Percentiles rank a stretch among this genome's conserved stretches.
These are phyloP conservation scores for Lentinula boryana DNA, from an alignment of 768 basidiomycete genomes.

Conservation along the genomic window DNA sequence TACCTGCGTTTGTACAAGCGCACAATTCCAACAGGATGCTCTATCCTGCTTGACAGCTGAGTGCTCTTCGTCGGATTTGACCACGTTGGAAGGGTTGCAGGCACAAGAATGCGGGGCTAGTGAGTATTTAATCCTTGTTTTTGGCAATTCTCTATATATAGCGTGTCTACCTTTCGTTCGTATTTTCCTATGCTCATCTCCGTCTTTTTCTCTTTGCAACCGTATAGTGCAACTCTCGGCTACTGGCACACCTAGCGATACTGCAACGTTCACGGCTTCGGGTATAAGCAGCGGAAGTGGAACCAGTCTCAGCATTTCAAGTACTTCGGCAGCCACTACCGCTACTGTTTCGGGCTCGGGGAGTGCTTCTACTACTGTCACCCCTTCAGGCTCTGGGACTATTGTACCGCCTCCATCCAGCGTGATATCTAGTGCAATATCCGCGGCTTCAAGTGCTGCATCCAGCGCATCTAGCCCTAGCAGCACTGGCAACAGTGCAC, in stretches of 20 bases:
- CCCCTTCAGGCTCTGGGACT: neutral
- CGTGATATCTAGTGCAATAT: constrained; percentile 2
- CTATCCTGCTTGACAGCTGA: neutral
- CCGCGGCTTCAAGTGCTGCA: neutral
- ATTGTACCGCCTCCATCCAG: constrained; percentile 12
- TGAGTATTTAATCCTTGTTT: neutral
- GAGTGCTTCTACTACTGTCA: neutral
- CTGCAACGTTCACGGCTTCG: neutral
- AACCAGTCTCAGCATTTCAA: neutral
- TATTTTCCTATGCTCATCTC: neutral
- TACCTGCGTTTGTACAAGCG: constrained; percentile 1
- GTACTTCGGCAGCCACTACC: neutral
- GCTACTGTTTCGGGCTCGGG: neutral
- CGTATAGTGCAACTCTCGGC: neutral
- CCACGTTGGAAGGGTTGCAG: neutral
- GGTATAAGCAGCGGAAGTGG: neutral
- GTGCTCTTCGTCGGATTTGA: neutral
- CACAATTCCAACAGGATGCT: constrained; percentile 1
- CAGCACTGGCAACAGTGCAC: constrained; percentile 11
- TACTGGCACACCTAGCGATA: neutral
- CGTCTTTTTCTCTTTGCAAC: too few relatives aligned
- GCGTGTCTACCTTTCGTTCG: neutral
- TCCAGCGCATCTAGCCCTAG: neutral
- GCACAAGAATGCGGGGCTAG: neutral
- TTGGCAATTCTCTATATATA: neutral